A percentile compares a stretch with the other conserved stretches of the same genome.
Evolutionary conservation across 805 yeast species (phyloP).

Genomic region (Yamadazyma paraphyllophila): DNA sequence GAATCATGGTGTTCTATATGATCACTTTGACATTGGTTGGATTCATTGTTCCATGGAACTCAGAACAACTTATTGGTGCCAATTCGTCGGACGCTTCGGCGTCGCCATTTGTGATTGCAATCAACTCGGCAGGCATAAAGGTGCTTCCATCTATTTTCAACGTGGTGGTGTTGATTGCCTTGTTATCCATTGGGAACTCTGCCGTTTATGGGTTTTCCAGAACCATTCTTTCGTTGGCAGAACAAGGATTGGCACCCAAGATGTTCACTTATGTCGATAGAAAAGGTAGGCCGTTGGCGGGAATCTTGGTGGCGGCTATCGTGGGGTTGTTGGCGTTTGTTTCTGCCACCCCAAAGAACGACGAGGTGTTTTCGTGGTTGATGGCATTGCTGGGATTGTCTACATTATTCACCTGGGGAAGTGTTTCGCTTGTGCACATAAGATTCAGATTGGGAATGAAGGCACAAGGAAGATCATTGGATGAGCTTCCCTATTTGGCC

Average conservation of each 20-base stretch:
- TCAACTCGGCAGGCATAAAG: slow-evolving; percentile 38
- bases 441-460: slow-evolving; percentile 32
- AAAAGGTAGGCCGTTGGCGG: slow-evolving; percentile 39
- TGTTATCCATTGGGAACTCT: slow-evolving; percentile 42
- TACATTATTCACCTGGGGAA: slow-evolving; percentile 36
- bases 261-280: slow-evolving; percentile 37
- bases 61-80: slow-evolving; percentile 23
- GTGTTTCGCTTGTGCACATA: slow-evolving; percentile 30
- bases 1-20: slow-evolving; percentile 41
- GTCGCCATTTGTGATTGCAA: slow-evolving; percentile 44
- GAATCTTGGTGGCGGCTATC: slow-evolving; percentile 31
- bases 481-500: slow-evolving; percentile 54
- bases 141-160: slow-evolving; percentile 44
- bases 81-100: slow-evolving; percentile 32
- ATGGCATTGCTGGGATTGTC: slow-evolving; percentile 36
- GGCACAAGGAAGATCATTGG: slow-evolving; percentile 37
- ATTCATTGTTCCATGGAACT: slow-evolving; percentile 36
- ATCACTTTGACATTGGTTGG: slow-evolving; percentile 39
- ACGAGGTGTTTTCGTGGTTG: slow-evolving; percentile 36
- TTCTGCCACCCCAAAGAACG: slow-evolving; percentile 37
- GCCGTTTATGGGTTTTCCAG: slow-evolving; percentile 45
- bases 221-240: slow-evolving; percentile 38
- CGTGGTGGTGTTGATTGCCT: slow-evolving; percentile 40
- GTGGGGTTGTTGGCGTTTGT: slow-evolving; percentile 41
- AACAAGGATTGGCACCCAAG: slow-evolving; percentile 40